Conservation (phyloP, 2,329 filamentous ascomycete genomes). For the Neofusicoccum umdonicola region DNA sequence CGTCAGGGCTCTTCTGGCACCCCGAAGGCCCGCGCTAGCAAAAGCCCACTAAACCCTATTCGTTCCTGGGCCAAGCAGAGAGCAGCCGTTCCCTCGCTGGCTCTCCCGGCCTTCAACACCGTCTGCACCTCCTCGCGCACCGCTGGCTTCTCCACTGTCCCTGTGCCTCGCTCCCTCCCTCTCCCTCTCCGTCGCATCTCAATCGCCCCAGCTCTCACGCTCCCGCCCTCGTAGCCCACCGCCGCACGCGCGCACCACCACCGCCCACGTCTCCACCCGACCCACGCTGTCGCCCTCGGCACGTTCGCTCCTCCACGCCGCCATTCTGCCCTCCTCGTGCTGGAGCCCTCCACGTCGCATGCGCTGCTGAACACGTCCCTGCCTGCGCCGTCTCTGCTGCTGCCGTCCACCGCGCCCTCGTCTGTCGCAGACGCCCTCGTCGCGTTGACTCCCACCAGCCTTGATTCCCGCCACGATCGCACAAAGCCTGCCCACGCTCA, state of each 20-base stretch:
- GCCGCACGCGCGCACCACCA: conserved; percentile 11
- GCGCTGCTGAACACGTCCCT: neutral
- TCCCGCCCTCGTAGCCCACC: neutral
- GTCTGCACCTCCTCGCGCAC: conserved; percentile 14
- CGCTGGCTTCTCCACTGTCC: neutral
- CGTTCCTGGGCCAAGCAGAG: neutral
- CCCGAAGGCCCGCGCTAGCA: neutral
- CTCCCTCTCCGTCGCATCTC: conserved; percentile 8
- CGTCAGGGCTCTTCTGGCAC: neutral
- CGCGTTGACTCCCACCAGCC: conserved; percentile 8
- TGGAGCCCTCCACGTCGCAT: neutral
- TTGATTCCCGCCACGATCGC: conserved; percentile 14
- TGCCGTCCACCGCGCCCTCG: neutral
- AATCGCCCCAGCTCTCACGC: conserved; percentile 1
- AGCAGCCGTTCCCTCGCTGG: conserved; percentile 8
- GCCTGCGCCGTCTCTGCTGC: neutral
- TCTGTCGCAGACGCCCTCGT: conserved; percentile 8
- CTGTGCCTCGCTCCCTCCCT: conserved; percentile 6
- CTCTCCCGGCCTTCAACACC: conserved; percentile 12
- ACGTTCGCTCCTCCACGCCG: conserved; percentile 4
- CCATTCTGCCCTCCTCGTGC: neutral
- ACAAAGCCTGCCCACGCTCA: neutral
- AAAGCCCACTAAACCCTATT: neutral
- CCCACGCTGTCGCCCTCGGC: conserved; percentile 9
- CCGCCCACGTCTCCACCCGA: conserved; percentile 10